phyloP scores from a whole-genome alignment of 2,329 filamentous ascomycete genomes.

The Talaromyces sp. region DNA sequence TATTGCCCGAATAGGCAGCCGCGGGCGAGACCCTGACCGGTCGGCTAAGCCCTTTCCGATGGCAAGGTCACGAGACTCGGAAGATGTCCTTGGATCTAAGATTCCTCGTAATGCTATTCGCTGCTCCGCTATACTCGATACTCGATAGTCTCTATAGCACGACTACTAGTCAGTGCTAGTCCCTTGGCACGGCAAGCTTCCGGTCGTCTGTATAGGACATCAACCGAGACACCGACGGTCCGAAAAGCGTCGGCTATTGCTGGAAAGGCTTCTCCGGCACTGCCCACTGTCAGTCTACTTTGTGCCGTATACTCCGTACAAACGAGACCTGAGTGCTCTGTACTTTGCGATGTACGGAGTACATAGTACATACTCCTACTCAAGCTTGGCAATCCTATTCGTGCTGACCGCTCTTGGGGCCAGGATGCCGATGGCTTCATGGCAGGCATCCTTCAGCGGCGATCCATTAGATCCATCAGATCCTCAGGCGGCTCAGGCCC shows the following conservation, averaged over 20 bases:
- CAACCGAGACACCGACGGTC: background rate
- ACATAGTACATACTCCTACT: too few species aligned
- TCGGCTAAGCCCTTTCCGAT: background rate
- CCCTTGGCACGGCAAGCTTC: background rate
- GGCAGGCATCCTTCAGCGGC: background rate
- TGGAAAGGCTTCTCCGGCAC: background rate
- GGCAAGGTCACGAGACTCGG: background rate
- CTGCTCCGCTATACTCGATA: background rate
- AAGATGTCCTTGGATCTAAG: background rate
- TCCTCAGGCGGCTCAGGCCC: background rate
- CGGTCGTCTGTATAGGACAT: background rate
- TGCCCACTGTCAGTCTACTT: too few species aligned
- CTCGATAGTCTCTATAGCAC: too few species aligned
- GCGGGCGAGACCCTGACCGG: background rate
- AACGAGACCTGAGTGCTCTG: too few species aligned
- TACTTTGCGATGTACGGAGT: too few species aligned
- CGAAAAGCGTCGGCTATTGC: background rate
- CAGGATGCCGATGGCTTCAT: too few species aligned
- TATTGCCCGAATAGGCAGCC: background rate
- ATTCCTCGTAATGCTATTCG: background rate
- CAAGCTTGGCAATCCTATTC: too few species aligned
- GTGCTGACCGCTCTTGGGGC: background rate
- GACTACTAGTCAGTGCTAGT: too few species aligned
- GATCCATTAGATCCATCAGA: too few species aligned
- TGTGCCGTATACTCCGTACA: too few species aligned